Evolutionary conservation across 768 basidiomycete species (phyloP), one percentile per base, ranked within the genome.

Genomic region (Lentinula guzmanii): DNA sequence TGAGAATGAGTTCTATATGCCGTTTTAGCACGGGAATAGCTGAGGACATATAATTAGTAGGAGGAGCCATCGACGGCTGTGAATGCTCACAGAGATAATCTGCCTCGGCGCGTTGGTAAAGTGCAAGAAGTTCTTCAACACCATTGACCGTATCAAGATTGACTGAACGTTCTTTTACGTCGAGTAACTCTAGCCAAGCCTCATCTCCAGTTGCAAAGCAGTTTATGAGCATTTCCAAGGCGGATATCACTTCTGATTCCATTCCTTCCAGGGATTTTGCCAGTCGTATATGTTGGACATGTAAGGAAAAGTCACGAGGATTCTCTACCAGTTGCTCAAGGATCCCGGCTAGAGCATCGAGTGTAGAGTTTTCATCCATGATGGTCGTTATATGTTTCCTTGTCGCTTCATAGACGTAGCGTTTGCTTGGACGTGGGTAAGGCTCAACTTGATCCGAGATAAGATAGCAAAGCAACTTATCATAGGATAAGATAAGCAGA

Each of bases 81-180:
- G 55, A 50, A 34, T 61, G 79, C 91, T 68, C 71, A 93, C 93
- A 93, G 39, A 93, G 70, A 71, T 93, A 93, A 67, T 94, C 93
- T 9, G 70, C 73, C 66, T 88, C 88, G 21, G 93, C 91, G 39
- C 79, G 80, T 42, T 76, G 73, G 70, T 87, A 93, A 42, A 89
- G 66, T 15, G 79, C 76, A 61, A 91, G 71, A 43, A 93, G 68
- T 50, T 85, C 84, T 48, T 81, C 66, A 21, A 83, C 74, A 7
- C 82, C 84, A 51, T 80, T 75, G 16, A 73, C 69, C 2, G 81
- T 81, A n/a, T 84, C 75, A 21, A 87, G 59, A 64, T 88, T 76
- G 2, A 79, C 76, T 0, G 75, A 66, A n/a, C 74, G 69, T 52
- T 79, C 70, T 70, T 86, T 89, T 18, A 77, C 73, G 10, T 82